Conservation (phyloP, 306 rosid species). For the cucumber (Cucumis sativus) region DNA sequence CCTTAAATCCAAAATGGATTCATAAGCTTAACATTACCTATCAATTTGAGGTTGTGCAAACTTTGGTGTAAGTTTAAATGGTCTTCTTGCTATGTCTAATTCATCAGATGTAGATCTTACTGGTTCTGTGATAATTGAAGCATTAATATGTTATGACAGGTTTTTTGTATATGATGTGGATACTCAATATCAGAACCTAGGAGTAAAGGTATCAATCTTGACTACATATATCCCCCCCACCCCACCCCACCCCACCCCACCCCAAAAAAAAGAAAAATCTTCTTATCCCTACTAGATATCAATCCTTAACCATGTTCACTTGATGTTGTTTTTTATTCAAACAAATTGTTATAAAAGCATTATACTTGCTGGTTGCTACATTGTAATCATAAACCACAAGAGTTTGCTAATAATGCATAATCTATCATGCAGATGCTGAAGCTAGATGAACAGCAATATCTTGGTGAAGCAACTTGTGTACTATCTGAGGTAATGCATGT, state of each 20-base stretch:
- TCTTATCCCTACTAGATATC: neutral
- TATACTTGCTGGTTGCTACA: neutral
- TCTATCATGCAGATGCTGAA: conserved; percentile 65
- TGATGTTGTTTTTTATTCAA: neutral
- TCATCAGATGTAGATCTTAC: conserved; percentile 13
- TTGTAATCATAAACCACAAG: neutral
- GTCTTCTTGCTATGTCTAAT: conserved; percentile 16
- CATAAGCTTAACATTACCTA: conserved; percentile 52
- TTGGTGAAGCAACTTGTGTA: conserved; percentile 84
- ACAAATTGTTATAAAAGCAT: neutral
- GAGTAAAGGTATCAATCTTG: conserved; percentile 53
- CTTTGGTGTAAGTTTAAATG: conserved; percentile 72
- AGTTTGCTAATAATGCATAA: neutral
- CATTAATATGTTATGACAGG: conserved; percentile 35
- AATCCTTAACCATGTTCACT: neutral
- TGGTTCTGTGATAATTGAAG: conserved; percentile 22
- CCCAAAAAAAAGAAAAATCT: neutral
- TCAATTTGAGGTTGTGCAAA: conserved; percentile 85
- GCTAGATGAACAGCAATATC: conserved; percentile 93
- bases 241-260: no score
- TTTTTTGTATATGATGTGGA: conserved; percentile 80
- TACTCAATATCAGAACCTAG: conserved; percentile 65
- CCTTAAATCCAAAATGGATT: conserved; percentile 81
- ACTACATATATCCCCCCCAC: neutral
- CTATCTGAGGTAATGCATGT: conserved; percentile 65